Evolutionary conservation across 371 early-diverging fungal species (phyloP).

Genomic region (Mucor ambiguus): DNA sequence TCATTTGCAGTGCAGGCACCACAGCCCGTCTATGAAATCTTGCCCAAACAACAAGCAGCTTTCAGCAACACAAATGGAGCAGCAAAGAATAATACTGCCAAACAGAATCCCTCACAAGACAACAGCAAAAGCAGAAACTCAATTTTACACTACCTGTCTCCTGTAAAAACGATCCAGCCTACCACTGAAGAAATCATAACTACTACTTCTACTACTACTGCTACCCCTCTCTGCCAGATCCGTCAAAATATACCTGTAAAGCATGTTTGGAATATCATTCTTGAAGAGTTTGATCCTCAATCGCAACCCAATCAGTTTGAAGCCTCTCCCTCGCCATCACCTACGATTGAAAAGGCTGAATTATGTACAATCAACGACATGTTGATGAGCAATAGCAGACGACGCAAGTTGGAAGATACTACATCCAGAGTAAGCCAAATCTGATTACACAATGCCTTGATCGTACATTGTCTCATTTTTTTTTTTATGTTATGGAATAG

Average conservation of each 20-base stretch:
- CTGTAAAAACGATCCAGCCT: neutral
- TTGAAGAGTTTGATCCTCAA: constrained; percentile 7
- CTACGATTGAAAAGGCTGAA: neutral
- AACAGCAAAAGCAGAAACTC: neutral
- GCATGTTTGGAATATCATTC: constrained; percentile 2
- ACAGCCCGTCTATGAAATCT: constrained; percentile 5
- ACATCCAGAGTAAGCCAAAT: neutral
- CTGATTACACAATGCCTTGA: neutral
- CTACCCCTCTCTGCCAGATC: neutral
- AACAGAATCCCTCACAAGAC: neutral
- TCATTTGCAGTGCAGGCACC: constrained; percentile 11
- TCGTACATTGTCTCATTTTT: no score
- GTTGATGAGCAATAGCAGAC: neutral
- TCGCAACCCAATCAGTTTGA: constrained; percentile 3
- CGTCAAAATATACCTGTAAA: neutral
- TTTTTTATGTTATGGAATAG: neutral
- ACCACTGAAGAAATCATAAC: neutral
- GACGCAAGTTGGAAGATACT: neutral
- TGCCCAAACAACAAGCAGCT: neutral
- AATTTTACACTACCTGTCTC: constrained; percentile 9
- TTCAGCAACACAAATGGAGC: neutral
- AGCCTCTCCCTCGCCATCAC: neutral
- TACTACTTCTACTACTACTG: no score
- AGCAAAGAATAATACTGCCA: neutral
- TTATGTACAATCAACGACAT: neutral